These are phyloP conservation scores for Debaryomycetaceae sp. DNA, from an alignment of 1,139 yeast genomes.

Conservation along the genomic window DNA sequence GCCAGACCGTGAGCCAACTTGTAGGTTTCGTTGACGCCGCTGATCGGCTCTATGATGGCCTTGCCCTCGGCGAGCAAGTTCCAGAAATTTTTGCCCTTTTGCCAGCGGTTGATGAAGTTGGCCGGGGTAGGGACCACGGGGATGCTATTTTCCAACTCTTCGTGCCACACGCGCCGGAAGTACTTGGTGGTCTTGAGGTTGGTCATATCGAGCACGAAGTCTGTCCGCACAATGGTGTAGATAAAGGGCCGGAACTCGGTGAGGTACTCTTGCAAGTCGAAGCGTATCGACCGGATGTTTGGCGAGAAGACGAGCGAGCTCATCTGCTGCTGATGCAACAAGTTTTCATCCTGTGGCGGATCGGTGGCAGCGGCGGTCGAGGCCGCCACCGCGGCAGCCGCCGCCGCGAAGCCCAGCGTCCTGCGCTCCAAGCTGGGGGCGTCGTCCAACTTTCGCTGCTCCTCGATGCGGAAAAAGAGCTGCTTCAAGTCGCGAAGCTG, in stretches of 20 bases:
- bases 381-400: background rate
- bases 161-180: conserved; percentile 60
- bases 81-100: conserved; percentile 52
- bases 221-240: conserved; percentile 29
- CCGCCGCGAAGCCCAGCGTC: background rate
- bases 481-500: conserved; percentile 69
- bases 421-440: conserved; percentile 10
- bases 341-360: conserved; percentile 8
- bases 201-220: conserved; percentile 34
- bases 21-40: conserved; percentile 75
- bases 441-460: conserved; percentile 18
- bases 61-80: conserved; percentile 71
- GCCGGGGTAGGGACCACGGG: conserved; percentile 28
- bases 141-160: conserved; percentile 71
- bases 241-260: conserved; percentile 40
- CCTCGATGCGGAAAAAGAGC: conserved; percentile 39
- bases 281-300: conserved; percentile 50
- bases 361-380: conserved; percentile 6
- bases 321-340: conserved; percentile 15
- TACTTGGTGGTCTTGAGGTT: conserved; percentile 53
- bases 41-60: conserved; percentile 80
- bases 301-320: conserved; percentile 46
- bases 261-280: conserved; percentile 47
- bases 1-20: conserved; percentile 24
- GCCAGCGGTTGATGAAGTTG: conserved; percentile 42